Evolutionary conservation across 2,329 filamentous ascomycete genomes (phyloP).

Genomic region (Beauveria rudraprayagi): DNA sequence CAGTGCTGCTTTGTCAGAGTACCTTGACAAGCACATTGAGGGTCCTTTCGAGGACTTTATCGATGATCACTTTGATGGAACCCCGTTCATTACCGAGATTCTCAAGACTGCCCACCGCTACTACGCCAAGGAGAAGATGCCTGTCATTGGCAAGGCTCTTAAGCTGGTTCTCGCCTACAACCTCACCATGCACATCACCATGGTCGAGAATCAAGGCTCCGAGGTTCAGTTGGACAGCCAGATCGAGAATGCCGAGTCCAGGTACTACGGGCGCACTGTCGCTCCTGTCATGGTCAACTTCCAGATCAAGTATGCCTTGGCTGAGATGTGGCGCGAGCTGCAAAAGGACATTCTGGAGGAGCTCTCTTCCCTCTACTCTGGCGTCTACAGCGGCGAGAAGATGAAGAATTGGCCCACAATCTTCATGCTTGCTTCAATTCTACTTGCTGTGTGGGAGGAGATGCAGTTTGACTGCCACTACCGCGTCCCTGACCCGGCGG

Average conservation of each 20-base stretch:
- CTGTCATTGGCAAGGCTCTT: constrained; percentile 87
- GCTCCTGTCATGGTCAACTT: constrained; percentile 99
- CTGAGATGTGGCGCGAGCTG: constrained; percentile 95
- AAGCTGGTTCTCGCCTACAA: constrained; percentile 96
- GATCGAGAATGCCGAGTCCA: constrained; percentile 79
- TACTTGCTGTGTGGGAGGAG: constrained; percentile 93
- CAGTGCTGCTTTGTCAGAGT: constrained; percentile 72
- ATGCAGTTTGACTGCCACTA: constrained; percentile 99
- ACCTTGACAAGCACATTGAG: constrained; percentile 92
- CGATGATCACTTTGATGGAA: constrained; percentile 93
- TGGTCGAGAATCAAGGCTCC: constrained; percentile 81
- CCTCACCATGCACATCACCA: constrained; percentile 85
- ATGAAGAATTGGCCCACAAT: constrained; percentile 99
- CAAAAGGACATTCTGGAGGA: constrained; percentile 96
- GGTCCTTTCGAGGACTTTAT: constrained; percentile 88
- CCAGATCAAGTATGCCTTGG: constrained; percentile 95
- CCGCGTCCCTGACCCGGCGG: constrained; percentile 73
- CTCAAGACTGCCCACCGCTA: constrained; percentile 93
- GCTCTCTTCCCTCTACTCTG: constrained; percentile 87
- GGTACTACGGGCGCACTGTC: constrained; percentile 81
- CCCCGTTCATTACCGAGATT: constrained; percentile 89
- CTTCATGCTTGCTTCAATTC: constrained; percentile 90
- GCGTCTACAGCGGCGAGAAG: constrained; percentile 93
- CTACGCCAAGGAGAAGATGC: constrained; percentile 79
- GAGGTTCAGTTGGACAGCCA: constrained; percentile 72